Conservation (phyloP, 768 basidiomycete genomes). For the Flagelloscypha sp. region DNA sequence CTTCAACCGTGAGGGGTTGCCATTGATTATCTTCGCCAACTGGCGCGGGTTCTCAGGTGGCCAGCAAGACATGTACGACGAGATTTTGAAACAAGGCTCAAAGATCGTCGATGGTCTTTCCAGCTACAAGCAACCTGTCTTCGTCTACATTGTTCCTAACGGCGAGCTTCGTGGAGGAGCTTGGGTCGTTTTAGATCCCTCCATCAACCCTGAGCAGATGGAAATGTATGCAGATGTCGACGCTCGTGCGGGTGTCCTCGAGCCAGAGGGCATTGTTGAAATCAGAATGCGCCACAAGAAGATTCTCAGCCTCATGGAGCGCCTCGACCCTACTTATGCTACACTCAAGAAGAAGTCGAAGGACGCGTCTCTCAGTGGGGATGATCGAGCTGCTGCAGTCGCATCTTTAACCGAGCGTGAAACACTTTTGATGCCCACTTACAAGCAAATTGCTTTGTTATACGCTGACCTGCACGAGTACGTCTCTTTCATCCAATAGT, state of each 20-base stretch:
- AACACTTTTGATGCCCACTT: conserved; percentile 74
- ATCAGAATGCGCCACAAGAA: conserved; percentile 98
- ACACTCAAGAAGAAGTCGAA: conserved; percentile 73
- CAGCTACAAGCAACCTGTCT: conserved; percentile 94
- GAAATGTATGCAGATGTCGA: conserved; percentile 99
- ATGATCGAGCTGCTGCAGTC: conserved; percentile 65
- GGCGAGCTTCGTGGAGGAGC: conserved; percentile 98
- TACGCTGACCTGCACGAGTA: conserved; percentile 97
- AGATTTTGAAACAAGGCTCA: conserved; percentile 92
- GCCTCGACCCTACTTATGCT: conserved; percentile 80
- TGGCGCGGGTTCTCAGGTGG: conserved; percentile 99
- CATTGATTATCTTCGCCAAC: conserved; percentile 97
- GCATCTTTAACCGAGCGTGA: conserved; percentile 71
- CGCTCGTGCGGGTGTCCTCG: conserved; percentile 90
- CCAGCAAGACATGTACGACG: conserved; percentile 99
- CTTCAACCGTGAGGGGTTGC: conserved; percentile 93
- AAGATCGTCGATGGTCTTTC: conserved; percentile 99
- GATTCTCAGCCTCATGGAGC: conserved; percentile 84
- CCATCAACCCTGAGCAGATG: conserved; percentile 96
- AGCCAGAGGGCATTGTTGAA: conserved; percentile 95
- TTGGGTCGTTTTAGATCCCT: conserved; percentile 98
- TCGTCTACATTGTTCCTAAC: conserved; percentile 97
- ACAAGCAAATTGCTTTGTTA: conserved; percentile 86
- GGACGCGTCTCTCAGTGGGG: conserved; percentile 60
- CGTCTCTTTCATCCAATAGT: conserved; percentile 21